Conservation (phyloP, 192 early-diverging fungal species). For the Rhizoclosmatium sp. region DNA sequence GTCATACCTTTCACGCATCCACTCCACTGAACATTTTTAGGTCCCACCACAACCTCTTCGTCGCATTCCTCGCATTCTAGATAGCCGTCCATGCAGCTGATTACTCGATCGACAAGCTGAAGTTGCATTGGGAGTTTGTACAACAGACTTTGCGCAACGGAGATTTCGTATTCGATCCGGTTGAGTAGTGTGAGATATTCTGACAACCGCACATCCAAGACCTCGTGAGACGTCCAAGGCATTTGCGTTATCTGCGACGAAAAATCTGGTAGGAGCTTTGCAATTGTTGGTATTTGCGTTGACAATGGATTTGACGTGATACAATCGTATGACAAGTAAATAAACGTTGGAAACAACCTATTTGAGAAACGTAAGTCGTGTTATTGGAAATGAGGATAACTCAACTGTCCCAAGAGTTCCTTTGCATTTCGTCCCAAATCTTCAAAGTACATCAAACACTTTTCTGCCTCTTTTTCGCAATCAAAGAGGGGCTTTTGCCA, state of each 20-base stretch:
- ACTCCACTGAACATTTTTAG: too few species aligned
- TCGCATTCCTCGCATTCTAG: constrained; percentile 51
- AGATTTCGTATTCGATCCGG: constrained; percentile 31
- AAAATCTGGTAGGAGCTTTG: constrained; percentile 2
- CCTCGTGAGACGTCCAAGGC: constrained; percentile 2
- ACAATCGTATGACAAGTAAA: constrained; percentile 78
- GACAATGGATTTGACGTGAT: constrained; percentile 68
- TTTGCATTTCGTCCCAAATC: not conserved
- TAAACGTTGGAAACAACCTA: constrained; percentile 75
- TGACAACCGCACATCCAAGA: not conserved
- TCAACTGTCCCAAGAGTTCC: constrained; percentile 16
- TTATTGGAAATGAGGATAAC: not conserved
- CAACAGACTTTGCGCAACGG: constrained; percentile 27
- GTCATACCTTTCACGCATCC: not conserved
- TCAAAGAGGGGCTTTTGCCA: constrained; percentile 86
- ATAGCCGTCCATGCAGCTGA: constrained; percentile 46
- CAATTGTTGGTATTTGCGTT: constrained; percentile 51
- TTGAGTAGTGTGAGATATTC: constrained; percentile 11
- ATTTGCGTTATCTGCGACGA: constrained; percentile 2
- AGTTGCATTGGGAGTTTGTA: constrained; percentile 68
- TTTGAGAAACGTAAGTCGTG: not conserved
- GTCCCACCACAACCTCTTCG: constrained; percentile 4
- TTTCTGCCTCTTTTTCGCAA: constrained; percentile 75
- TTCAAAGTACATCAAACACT: constrained; percentile 76
- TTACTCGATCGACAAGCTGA: constrained; percentile 60